Percentiles rank a stretch among this genome's conserved stretches.
These are phyloP conservation scores for Alternaria ventricosa DNA, from an alignment of 2,329 filamentous ascomycete genomes.

Conservation along the genomic window DNA sequence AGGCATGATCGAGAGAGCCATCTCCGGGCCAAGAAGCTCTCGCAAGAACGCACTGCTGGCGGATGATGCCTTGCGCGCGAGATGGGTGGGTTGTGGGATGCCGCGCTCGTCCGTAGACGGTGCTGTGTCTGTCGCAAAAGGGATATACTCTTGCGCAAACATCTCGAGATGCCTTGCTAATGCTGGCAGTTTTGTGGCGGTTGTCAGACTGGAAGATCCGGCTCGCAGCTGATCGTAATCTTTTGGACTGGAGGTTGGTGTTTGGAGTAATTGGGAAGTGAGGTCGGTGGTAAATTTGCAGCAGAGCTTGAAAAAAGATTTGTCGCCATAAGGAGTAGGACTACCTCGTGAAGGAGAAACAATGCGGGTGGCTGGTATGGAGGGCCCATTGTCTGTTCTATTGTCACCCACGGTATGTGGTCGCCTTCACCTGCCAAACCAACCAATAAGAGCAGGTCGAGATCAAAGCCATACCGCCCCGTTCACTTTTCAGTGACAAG, in stretches of 20 bases:
- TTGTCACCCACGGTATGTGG: slow-evolving; percentile 3
- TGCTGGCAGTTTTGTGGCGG: background rate
- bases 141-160: slow-evolving; percentile 16
- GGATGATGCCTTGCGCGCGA: background rate
- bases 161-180: slow-evolving; percentile 8
- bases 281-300: slow-evolving; percentile 11
- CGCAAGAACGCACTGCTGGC: slow-evolving; percentile 11
- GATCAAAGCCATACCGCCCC: background rate
- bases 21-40: slow-evolving; percentile 16
- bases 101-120: background rate
- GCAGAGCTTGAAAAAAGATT: background rate
- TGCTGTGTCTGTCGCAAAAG: background rate
- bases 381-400: slow-evolving; percentile 7
- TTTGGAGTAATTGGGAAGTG: slow-evolving; percentile 4
- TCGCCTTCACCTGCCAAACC: background rate
- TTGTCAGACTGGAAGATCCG: background rate
- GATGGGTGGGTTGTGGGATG: slow-evolving; percentile 4
- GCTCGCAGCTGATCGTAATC: background rate
- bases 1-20: slow-evolving; percentile 13
- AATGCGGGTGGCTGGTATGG: slow-evolving; percentile 11
- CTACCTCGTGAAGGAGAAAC: background rate
- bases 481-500: background rate
- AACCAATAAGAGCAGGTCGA: background rate
- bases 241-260: background rate
- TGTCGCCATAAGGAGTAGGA: background rate